Evolutionary conservation across 306 rosid genomes (phyloP), one percentile per base, ranked within the genome.

Genomic region (Potentilla sterilis): DNA sequence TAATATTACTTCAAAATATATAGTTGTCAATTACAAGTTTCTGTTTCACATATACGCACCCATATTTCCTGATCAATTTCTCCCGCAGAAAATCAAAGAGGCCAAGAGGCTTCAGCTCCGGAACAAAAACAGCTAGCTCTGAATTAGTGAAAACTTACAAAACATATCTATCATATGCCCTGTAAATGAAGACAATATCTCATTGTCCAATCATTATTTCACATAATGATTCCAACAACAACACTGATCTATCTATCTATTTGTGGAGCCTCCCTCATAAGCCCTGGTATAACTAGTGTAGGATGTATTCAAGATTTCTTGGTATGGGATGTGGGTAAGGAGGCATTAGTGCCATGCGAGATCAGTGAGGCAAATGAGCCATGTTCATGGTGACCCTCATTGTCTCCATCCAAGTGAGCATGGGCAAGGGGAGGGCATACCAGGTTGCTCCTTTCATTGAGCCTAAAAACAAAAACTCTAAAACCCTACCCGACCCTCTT

Each of bases 381-480:
- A 88, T 79, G 91, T 86, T 86, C 88, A 76, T 48, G 72, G 77
- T 84, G 85, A 84, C 93, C 91, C 81, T 48, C 78, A 57, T 78
- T 88, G 97, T 92, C 97, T 73, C 97, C 80, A 37, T 72, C 49
- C 75, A 71, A 11, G 67, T 59, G 44, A 44, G 75, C 80, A 78
- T 69, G 85, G 76, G 73, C 88, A 40, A 52, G 58, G 62, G 75
- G 79, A 75, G 73, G 59, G 75, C 80, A 79, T 74, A 78, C 80
- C 77, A 78, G 84, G 77, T 78, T 81, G 80, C 85, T 61, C 43
- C 68, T 82, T 68, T 73, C 82, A 40, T 41, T 58, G 21, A 75
- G 77, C 51, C 61, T 42, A 40, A 13, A 44, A 68, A 47, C 44
- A 47, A 80, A 52, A 85, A 78, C 70, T 73, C 81, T 48, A 59